A percentile compares a stretch with the other conserved stretches of the same genome.
Conservation (phyloP, 208 protist species). For the Trypanosoma lewisi region DNA sequence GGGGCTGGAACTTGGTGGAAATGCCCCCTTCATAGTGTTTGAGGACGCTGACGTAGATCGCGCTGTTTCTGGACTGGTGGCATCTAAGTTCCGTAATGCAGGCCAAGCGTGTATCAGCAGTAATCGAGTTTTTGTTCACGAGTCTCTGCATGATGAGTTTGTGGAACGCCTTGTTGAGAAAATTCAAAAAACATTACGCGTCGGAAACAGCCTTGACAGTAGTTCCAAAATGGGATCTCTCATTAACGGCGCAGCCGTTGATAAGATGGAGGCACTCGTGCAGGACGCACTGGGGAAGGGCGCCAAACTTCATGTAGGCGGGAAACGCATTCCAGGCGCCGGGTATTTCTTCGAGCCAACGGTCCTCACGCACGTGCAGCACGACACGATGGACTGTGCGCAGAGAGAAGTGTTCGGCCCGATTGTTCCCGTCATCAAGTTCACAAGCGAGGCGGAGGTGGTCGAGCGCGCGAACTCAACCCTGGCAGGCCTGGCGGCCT, state of each 20-base stretch:
- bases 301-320: slow-evolving; percentile 64
- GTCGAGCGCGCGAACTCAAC: slow-evolving; percentile 79
- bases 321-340: slow-evolving; percentile 31
- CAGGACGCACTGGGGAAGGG: slow-evolving; percentile 65
- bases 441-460: slow-evolving; percentile 70
- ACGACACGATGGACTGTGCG: slow-evolving; percentile 54
- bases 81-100: slow-evolving; percentile 75
- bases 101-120: slow-evolving; percentile 91
- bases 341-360: slow-evolving; percentile 89
- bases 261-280: slow-evolving; percentile 48
- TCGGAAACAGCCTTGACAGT: slow-evolving; percentile 74
- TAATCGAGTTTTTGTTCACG: slow-evolving; percentile 82
- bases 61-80: slow-evolving; percentile 61
- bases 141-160: slow-evolving; percentile 63
- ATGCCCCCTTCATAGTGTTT: slow-evolving; percentile 89
- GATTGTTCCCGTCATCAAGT: slow-evolving; percentile 71
- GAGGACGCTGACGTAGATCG: slow-evolving; percentile 80
- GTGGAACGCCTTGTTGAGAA: slow-evolving; percentile 35
- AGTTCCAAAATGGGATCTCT: slow-evolving; percentile 61
- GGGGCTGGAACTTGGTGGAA: slow-evolving; percentile 92
- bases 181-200: slow-evolving; percentile 34
- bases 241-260: slow-evolving; percentile 41
- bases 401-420: slow-evolving; percentile 91
- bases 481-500: slow-evolving; percentile 68
- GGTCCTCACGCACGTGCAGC: slow-evolving; percentile 63